Base-by-base conservation (phyloP, 1,284 basidiomycete species). In the Ceratobasidium sp. region DNA sequence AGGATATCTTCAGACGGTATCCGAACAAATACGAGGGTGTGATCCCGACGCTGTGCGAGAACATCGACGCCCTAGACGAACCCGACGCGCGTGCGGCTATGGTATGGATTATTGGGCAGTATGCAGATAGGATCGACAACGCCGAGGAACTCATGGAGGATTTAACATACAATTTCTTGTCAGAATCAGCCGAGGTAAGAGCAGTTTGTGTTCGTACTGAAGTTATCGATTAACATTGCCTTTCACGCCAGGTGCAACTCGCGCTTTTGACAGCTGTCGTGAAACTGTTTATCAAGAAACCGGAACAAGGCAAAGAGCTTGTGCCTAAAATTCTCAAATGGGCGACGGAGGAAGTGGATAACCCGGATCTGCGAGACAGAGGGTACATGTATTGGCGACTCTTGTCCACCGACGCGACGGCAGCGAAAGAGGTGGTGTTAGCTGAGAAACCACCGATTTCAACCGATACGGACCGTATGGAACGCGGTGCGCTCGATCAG, bases 341-440 rank as follows among this genome's bases (percentile, higher is more conserved):
- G 91, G 93, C 96, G 17, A 99, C 98, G 1, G 98, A 99, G 82
- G 94, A 99, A 78, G 91, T 97, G 74, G 97, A 99, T 82, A 98
- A 98, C 81, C 97, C 98, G 6, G 98, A 99, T 84, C 86, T 98
- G 53, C 89, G 98, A 41, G 98, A 99, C 83, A 88, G 98, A 76
- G 98, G 97, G 0, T 99, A 97, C 85, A 99, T 99, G 93, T 99
- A 99, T 84, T 99, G 97, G 97, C 91, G 98, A 60, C 87, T 99
- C 84, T 88, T 99, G 48, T 97, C 97, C 0, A 93, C 96, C 78
- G 96, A 98, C 81, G 96, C 98, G 1, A 86, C 91, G 1, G 92
- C 93, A 0, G 97, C 98, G 1, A 89, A 92, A 53, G 92, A 95
- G 78, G 93, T 99, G 76, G 96, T 99, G n/a, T 87, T 99, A 22